These are phyloP conservation scores for Apiotrichum montevideense DNA, from an alignment of 1,284 basidiomycete genomes.

Conservation along the genomic window DNA sequence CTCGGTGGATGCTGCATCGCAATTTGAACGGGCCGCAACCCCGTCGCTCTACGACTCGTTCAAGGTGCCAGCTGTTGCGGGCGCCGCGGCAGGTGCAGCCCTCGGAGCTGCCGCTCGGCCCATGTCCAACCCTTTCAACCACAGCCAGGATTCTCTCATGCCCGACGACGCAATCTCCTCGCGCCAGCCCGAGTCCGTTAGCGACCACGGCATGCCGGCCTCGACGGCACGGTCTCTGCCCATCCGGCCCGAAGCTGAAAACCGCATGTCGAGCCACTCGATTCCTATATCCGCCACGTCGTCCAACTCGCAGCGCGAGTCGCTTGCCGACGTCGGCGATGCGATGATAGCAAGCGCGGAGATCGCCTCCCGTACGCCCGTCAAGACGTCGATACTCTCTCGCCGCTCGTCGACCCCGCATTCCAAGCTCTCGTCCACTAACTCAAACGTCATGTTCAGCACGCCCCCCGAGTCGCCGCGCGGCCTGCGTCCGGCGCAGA, in stretches of 20 bases:
- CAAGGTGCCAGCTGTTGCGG: not conserved
- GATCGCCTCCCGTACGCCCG: not conserved
- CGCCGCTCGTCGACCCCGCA: not conserved
- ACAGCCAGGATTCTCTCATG: not conserved
- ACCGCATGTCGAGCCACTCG: not conserved
- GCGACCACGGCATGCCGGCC: not conserved
- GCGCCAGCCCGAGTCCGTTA: not conserved
- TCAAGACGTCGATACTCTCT: not conserved
- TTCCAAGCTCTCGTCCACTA: not conserved
- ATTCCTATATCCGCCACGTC: not conserved
- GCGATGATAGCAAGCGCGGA: not conserved
- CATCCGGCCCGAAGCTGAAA: not conserved
- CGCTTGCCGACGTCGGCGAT: not conserved
- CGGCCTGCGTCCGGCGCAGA: not conserved
- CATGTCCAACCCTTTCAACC: not conserved
- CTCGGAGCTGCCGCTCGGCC: not conserved
- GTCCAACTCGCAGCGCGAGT: not conserved
- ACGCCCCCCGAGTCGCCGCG: not conserved
- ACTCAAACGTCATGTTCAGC: not conserved
- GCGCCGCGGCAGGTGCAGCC: not conserved
- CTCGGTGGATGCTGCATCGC: conserved; percentile 1
- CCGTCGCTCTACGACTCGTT: not conserved
- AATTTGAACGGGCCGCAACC: not conserved
- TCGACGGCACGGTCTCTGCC: not conserved
- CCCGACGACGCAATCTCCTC: not conserved